Conservation (phyloP, 1,284 basidiomycete species). For the Irpex rosettiformis region DNA sequence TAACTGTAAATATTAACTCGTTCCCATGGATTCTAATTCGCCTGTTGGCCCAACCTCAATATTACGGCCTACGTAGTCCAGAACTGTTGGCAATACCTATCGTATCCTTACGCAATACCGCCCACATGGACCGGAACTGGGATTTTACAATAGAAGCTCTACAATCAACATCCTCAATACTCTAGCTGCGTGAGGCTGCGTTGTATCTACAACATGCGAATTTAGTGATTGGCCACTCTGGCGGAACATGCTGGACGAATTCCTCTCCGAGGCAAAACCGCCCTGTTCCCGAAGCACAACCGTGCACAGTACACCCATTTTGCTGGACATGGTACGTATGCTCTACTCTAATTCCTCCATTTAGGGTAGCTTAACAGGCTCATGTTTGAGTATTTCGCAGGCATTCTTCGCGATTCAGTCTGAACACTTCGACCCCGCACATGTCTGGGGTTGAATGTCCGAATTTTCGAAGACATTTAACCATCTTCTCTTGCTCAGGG, state of each 20-base stretch:
- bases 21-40: not conserved
- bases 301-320: constrained; percentile 9
- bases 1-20: not conserved
- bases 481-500: constrained; percentile 18
- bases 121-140: not conserved
- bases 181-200: not conserved
- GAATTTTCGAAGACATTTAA: constrained; percentile 29
- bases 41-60: not conserved
- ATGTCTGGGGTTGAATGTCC: constrained; percentile 23
- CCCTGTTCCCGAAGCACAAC: constrained; percentile 25
- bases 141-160: not conserved
- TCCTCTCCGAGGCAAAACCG: constrained; percentile 28
- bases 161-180: not conserved
- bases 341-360: not conserved
- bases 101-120: not conserved
- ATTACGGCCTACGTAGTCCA: not conserved
- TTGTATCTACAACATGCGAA: not conserved
- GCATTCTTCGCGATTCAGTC: not conserved
- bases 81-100: not conserved
- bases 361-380: not conserved
- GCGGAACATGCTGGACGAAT: not conserved
- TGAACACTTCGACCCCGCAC: constrained; percentile 7
- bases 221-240: not conserved
- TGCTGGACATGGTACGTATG: constrained; percentile 1
- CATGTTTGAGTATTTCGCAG: not conserved